phyloP scores from a whole-genome alignment of 257 asterid genomes.

The Anisodus acutangulus region DNA sequence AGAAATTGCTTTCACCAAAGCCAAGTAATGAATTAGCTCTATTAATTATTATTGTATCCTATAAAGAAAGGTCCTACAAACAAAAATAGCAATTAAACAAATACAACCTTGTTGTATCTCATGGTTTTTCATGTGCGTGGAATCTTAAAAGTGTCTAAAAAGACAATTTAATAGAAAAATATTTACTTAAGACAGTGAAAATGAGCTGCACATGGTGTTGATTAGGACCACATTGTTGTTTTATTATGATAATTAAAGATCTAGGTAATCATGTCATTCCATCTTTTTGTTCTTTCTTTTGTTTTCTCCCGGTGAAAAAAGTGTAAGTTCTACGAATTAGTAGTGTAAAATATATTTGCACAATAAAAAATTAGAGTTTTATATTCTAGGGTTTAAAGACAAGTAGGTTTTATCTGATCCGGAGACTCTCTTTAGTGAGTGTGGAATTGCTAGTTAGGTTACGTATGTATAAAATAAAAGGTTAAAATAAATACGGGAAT shows the following conservation, averaged over 20 bases:
- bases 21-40: neutral
- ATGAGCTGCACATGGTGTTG: slow-evolving; percentile 25
- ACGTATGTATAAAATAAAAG: too few species aligned
- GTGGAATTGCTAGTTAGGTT: too few species aligned
- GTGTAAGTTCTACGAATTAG: neutral
- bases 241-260: slow-evolving; percentile 13
- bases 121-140: slow-evolving; percentile 22
- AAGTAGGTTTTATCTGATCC: too few species aligned
- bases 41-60: neutral
- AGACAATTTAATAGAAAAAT: slow-evolving; percentile 13
- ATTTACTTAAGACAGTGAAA: slow-evolving; percentile 17
- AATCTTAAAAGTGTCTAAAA: slow-evolving; percentile 28
- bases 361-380: too few species aligned
- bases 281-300: neutral
- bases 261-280: neutral
- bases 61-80: slow-evolving; percentile 16
- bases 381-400: too few species aligned
- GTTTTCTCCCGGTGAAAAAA: neutral
- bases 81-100: neutral
- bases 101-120: neutral
- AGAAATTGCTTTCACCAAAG: neutral
- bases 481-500: too few species aligned
- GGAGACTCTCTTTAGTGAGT: too few species aligned
- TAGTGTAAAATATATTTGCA: neutral
- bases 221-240: slow-evolving; percentile 26